These are phyloP conservation scores for Vanderwaltozyma yarrowii DNA, from an alignment of 805 yeast species.

Conservation along the genomic window DNA sequence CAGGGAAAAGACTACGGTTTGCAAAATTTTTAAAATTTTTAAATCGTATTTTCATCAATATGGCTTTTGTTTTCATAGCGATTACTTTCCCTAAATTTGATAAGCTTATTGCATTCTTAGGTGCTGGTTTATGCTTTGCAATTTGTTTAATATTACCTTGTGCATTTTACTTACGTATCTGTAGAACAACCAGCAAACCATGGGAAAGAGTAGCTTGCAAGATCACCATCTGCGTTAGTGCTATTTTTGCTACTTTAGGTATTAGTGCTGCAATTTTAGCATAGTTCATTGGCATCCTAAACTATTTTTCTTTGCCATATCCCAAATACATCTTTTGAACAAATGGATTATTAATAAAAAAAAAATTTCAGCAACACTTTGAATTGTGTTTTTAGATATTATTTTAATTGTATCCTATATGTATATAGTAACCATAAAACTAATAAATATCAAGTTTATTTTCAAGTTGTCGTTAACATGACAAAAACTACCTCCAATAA, in stretches of 20 bases:
- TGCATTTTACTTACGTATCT: slow-evolving; percentile 54
- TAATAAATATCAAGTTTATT: no score
- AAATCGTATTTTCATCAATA: slow-evolving; percentile 41
- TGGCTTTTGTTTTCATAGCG: slow-evolving; percentile 47
- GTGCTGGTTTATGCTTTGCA: slow-evolving; percentile 69
- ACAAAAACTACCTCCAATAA: no score
- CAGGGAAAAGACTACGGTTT: slow-evolving; percentile 10
- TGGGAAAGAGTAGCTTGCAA: slow-evolving; percentile 34
- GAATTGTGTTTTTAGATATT: no score
- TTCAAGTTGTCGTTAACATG: no score
- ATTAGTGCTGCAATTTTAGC: slow-evolving; percentile 42
- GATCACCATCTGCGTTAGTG: slow-evolving; percentile 36
- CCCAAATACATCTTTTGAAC: no score
- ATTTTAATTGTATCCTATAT: no score
- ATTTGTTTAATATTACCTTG: slow-evolving; percentile 75
- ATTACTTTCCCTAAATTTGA: slow-evolving; percentile 71
- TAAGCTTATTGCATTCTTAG: slow-evolving; percentile 68
- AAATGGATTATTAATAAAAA: no score
- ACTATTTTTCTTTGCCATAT: no score
- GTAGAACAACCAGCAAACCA: slow-evolving; percentile 33
- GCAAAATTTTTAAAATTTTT: slow-evolving; percentile 13
- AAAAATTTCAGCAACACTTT: no score
- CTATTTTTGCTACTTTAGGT: slow-evolving; percentile 45
- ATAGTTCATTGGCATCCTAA: no score
- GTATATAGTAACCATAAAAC: no score